Evolutionary conservation across 2,329 filamentous ascomycete genomes (phyloP).

Genomic region (Aspergillus sp.): DNA sequence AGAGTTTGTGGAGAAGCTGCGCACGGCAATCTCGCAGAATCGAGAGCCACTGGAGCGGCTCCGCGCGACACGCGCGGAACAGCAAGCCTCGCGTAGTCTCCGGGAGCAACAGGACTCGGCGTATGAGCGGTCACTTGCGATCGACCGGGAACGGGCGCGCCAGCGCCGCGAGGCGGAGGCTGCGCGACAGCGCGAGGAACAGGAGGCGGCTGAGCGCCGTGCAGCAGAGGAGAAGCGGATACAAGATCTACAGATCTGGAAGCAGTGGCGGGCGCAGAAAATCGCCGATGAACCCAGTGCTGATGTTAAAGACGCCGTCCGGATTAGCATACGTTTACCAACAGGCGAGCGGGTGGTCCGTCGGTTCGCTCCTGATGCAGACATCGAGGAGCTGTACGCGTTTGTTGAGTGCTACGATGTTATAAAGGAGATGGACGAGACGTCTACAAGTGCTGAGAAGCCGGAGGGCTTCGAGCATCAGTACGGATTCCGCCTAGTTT

Average conservation of each 20-base stretch:
- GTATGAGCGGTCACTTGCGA: slow-evolving; percentile 86
- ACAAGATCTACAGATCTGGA: slow-evolving; percentile 67
- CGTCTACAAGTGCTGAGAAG: slow-evolving; percentile 41
- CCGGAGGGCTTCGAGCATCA: slow-evolving; percentile 73
- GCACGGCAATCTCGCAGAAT: slow-evolving; percentile 70
- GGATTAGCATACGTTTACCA: slow-evolving; percentile 62
- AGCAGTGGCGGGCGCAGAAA: slow-evolving; percentile 68
- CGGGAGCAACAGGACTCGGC: slow-evolving; percentile 88
- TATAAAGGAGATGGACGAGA: slow-evolving; percentile 42
- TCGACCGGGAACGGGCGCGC: slow-evolving; percentile 79
- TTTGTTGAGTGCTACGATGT: slow-evolving; percentile 89
- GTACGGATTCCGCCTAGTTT: slow-evolving; percentile 82
- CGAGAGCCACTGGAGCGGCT: slow-evolving; percentile 71
- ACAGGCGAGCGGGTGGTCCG: slow-evolving; percentile 74
- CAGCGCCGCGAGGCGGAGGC: slow-evolving; percentile 73
- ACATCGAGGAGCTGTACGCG: slow-evolving; percentile 86
- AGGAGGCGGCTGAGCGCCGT: slow-evolving; percentile 63
- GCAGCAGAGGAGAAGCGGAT: slow-evolving; percentile 58
- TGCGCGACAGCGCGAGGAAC: slow-evolving; percentile 59
- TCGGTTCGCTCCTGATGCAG: slow-evolving; percentile 66
- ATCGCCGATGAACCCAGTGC: slow-evolving; percentile 67
- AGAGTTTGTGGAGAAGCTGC: slow-evolving; percentile 74
- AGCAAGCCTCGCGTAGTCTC: slow-evolving; percentile 75
- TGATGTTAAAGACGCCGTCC: slow-evolving; percentile 66
- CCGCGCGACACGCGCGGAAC: slow-evolving; percentile 72